Evolutionary conservation across 805 yeast genomes (phyloP).

Genomic region (Schwanniomyces yamadae): DNA sequence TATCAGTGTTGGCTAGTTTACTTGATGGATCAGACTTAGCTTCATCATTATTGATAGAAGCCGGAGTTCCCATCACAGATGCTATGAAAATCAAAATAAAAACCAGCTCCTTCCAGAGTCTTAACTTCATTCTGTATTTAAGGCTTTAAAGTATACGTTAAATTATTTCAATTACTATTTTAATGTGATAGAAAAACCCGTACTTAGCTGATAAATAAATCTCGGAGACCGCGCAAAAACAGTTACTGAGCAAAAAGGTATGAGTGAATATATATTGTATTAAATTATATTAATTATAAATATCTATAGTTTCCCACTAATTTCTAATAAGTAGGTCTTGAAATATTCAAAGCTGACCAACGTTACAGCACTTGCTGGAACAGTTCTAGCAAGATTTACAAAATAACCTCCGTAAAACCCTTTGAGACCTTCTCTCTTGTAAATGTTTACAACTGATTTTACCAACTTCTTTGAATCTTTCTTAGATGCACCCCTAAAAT

Average conservation of each 20-base stretch:
- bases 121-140: constrained; percentile 1
- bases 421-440: constrained; percentile 64
- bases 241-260: too few relatives aligned
- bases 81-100: not conserved
- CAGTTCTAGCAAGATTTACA: constrained; percentile 83
- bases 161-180: too few relatives aligned
- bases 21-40: not conserved
- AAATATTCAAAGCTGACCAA: constrained; percentile 86
- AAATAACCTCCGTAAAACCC: constrained; percentile 91
- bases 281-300: too few relatives aligned
- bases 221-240: too few relatives aligned
- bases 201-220: too few relatives aligned
- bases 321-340: constrained; percentile 49
- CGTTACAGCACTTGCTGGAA: constrained; percentile 95
- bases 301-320: constrained; percentile 22
- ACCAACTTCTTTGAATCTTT: constrained; percentile 19
- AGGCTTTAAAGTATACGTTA: too few relatives aligned
- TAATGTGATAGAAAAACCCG: too few relatives aligned
- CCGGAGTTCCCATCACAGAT: not conserved
- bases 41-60: not conserved
- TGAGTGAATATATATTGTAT: too few relatives aligned
- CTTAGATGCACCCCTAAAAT: constrained; percentile 17
- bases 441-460: constrained; percentile 41
- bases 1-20: not conserved
- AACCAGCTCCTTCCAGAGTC: not conserved